These are phyloP conservation scores for Barnettozyma wickerhamii DNA, from an alignment of 805 yeast genomes.

Conservation along the genomic window DNA sequence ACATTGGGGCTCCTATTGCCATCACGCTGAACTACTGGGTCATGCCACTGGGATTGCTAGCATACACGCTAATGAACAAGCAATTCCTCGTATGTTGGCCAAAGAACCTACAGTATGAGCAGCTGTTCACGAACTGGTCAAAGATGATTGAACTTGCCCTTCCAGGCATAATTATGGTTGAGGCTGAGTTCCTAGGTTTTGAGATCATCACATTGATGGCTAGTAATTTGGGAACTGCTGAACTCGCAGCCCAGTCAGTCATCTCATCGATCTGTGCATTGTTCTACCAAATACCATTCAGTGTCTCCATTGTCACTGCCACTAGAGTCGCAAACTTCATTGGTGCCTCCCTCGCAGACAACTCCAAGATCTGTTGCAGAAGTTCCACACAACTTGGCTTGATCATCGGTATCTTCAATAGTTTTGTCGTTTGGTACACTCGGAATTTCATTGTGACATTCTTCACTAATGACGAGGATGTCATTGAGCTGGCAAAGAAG, in stretches of 20 bases:
- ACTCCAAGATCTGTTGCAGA: slow-evolving; percentile 42
- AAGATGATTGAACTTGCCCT: slow-evolving; percentile 57
- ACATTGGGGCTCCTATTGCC: slow-evolving; percentile 72
- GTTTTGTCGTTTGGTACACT: slow-evolving; percentile 23
- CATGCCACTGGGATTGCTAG: slow-evolving; percentile 45
- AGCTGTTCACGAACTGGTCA: slow-evolving; percentile 42
- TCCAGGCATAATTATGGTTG: slow-evolving; percentile 77
- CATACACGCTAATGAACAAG: slow-evolving; percentile 50
- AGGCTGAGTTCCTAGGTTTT: slow-evolving; percentile 71
- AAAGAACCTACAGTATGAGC: slow-evolving; percentile 7
- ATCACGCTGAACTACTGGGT: slow-evolving; percentile 62
- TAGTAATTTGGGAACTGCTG: slow-evolving; percentile 63
- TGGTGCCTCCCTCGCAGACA: slow-evolving; percentile 49
- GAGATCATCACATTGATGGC: slow-evolving; percentile 69
- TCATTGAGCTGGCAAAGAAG: slow-evolving; percentile 43
- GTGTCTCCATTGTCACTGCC: slow-evolving; percentile 64
- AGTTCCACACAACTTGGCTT: slow-evolving; percentile 40
- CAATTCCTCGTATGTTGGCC: slow-evolving; percentile 31
- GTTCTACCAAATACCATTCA: slow-evolving; percentile 70
- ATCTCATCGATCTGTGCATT: slow-evolving; percentile 62
- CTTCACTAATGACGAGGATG: slow-evolving; percentile 59
- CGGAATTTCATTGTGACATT: slow-evolving; percentile 41
- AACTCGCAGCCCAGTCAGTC: slow-evolving; percentile 72
- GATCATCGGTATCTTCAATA: slow-evolving; percentile 47
- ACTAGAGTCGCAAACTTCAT: slow-evolving; percentile 71